Evolutionary conservation across 1,139 yeast species (phyloP).

Genomic region (Williopsis jadinii): DNA sequence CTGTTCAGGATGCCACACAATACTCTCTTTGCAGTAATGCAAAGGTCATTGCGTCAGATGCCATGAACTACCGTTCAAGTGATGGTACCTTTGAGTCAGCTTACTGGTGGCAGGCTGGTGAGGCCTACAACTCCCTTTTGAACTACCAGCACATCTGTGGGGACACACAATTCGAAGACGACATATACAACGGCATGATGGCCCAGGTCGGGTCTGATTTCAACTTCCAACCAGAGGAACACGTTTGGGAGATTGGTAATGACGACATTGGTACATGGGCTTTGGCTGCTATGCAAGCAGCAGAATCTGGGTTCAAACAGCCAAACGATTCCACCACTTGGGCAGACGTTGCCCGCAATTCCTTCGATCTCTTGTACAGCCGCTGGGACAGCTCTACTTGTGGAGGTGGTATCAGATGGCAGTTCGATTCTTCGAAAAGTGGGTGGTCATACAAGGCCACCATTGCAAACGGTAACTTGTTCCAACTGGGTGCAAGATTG

Average conservation of each 20-base stretch:
- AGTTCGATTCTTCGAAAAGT: slow-evolving; percentile 66
- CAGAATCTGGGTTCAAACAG: slow-evolving; percentile 39
- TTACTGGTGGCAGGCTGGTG: slow-evolving; percentile 96
- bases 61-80: slow-evolving; percentile 69
- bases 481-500: slow-evolving; percentile 71
- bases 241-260: slow-evolving; percentile 75
- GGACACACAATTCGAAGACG: slow-evolving; percentile 50
- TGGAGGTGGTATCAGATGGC: slow-evolving; percentile 83
- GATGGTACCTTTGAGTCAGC: slow-evolving; percentile 65
- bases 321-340: slow-evolving; percentile 36
- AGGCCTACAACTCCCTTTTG: slow-evolving; percentile 72
- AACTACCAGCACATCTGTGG: slow-evolving; percentile 60
- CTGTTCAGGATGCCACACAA: background rate
- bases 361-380: slow-evolving; percentile 65
- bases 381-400: slow-evolving; percentile 68
- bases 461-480: slow-evolving; percentile 71
- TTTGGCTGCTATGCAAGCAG: slow-evolving; percentile 73
- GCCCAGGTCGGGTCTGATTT: slow-evolving; percentile 61
- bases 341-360: slow-evolving; percentile 68
- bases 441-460: slow-evolving; percentile 79
- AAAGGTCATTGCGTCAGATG: slow-evolving; percentile 51
- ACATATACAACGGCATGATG: slow-evolving; percentile 51
- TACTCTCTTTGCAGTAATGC: slow-evolving; percentile 42
- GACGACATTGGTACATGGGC: slow-evolving; percentile 96
- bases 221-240: slow-evolving; percentile 71